Base-by-base conservation (phyloP, 1,139 yeast species). In the Yamadazyma dushanensis region DNA sequence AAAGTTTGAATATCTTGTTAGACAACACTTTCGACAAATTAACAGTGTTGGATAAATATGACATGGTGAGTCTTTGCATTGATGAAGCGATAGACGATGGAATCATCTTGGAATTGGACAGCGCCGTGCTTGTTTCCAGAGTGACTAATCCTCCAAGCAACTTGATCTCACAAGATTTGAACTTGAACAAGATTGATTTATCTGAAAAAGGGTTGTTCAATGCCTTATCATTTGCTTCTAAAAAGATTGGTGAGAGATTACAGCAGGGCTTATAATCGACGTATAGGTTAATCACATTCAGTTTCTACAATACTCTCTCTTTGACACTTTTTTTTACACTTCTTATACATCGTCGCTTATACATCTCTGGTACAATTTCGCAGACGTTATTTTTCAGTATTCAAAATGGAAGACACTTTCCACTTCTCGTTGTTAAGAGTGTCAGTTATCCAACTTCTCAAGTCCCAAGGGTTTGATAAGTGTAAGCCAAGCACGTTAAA, bases 31-130 rank as follows among this genome's bases (percentile, higher is more conserved):
- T 90, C 46, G 97, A 92, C 61, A 86, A 83, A 60, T 73, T 80
- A 45, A 76, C 92, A 3, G 66, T 92, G 32, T 74, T 83, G 52
- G 96, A 87, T 47, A 79, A 84, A 58, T 92, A 83, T 57, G 99
- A 92, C 60, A 70, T 87, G 70, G 83, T 89, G 34, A 73, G 87
- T 33, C 75, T 92, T 58, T 88, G 95, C 8, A 76, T 90, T 32
- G 98, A 92, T 59, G 98, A 92, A 63, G 77, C 95, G 16, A 72
- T 92, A 38, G 98, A 92, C 57, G 94, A 86, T 50, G 96, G 97
- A 18, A 80, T 92, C 46, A 81, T 94, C 44, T 73, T 94, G 49
- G 97, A 92, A 61, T 83, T 89, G 27, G 97, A 92, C 54, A 81
- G 95, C 3, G 79, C 83, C 29, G 80, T 88, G 33, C 86, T 92